Conservation (phyloP, 1,139 yeast genomes). For the Candida glucosophila region DNA sequence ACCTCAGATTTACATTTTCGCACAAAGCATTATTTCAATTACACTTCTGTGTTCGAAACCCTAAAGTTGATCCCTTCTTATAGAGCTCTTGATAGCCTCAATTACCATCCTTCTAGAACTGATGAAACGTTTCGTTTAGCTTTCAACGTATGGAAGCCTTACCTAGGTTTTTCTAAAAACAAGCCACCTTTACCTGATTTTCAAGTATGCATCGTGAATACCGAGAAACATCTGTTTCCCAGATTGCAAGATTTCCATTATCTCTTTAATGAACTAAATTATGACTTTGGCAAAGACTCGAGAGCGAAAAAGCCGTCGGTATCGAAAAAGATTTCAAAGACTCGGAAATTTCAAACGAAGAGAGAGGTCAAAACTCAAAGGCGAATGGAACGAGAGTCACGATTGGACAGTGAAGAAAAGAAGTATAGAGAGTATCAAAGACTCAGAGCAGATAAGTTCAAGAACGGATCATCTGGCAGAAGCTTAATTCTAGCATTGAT, state of each 20-base stretch:
- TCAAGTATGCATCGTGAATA: conserved; percentile 54
- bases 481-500: conserved; percentile 55
- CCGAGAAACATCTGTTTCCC: conserved; percentile 47
- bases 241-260: conserved; percentile 27
- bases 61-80: conserved; percentile 25
- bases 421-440: conserved; percentile 18
- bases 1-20: conserved; percentile 10
- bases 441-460: conserved; percentile 19
- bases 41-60: conserved; percentile 30
- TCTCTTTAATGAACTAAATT: conserved; percentile 17
- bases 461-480: conserved; percentile 36
- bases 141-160: conserved; percentile 84
- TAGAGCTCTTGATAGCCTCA: conserved; percentile 11
- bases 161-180: conserved; percentile 58
- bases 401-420: conserved; percentile 16
- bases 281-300: conserved; percentile 6
- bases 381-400: conserved; percentile 18
- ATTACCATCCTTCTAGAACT: conserved; percentile 5
- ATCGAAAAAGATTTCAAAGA: conserved; percentile 3
- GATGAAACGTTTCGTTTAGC: conserved; percentile 13
- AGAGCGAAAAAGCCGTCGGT: conserved; percentile 2
- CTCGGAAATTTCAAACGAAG: conserved; percentile 10
- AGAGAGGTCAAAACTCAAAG: conserved; percentile 13
- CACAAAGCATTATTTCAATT: conserved; percentile 25
- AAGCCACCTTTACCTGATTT: conserved; percentile 69